Conservation (phyloP, 148 eudicot species). For the Mesembryanthemum crystallinum region DNA sequence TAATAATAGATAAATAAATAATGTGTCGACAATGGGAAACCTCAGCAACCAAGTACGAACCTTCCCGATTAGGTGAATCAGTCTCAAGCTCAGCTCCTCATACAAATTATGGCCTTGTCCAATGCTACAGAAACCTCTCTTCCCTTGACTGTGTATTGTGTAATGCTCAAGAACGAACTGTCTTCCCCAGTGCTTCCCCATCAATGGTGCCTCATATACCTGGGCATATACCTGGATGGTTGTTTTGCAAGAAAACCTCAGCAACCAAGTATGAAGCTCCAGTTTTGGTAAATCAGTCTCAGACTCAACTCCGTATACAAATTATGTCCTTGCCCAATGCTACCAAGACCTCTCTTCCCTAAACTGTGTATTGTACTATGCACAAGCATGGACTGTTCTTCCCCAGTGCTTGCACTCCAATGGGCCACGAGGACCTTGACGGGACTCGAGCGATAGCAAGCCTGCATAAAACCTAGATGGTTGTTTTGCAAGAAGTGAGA, state of each 20-base stretch:
- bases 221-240: too few relatives aligned
- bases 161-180: background rate
- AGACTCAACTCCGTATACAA: background rate
- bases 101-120: background rate
- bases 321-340: slow-evolving; percentile 3
- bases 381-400: slow-evolving; percentile 2
- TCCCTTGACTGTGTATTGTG: slow-evolving; percentile 2
- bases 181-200: slow-evolving; percentile 10
- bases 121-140: slow-evolving; percentile 4
- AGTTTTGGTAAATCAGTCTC: background rate
- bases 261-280: background rate
- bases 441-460: too few relatives aligned
- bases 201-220: background rate
- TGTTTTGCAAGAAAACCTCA: background rate
- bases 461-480: too few relatives aligned
- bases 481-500: background rate
- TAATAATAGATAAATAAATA: background rate
- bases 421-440: background rate
- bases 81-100: background rate
- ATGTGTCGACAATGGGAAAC: background rate
- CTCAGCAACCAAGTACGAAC: background rate
- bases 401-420: slow-evolving; percentile 7
- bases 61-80: background rate
- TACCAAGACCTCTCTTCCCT: slow-evolving; percentile 4
- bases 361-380: background rate